Percentiles rank a stretch among this genome's conserved stretches.
Conservation (phyloP, 2,329 filamentous ascomycete species). For the Seiridium cupressi region DNA sequence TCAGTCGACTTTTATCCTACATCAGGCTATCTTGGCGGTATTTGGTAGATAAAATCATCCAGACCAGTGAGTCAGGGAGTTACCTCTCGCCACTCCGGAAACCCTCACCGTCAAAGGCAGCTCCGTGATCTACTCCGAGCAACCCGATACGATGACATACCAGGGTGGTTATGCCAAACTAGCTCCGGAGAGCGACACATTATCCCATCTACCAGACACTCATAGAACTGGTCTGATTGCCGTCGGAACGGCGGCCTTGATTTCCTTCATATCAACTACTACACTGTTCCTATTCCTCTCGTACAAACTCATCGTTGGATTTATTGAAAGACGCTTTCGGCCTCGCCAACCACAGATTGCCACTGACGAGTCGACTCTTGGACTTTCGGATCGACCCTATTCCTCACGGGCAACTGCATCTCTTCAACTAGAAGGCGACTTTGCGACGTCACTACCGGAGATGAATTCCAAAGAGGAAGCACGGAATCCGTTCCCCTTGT, state of each 20-base stretch:
- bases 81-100: too few species aligned
- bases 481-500: slow-evolving; percentile 13
- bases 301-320: slow-evolving; percentile 4
- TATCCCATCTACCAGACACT: not conserved
- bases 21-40: too few species aligned
- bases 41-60: too few species aligned
- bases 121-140: not conserved
- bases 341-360: too few species aligned
- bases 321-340: not conserved
- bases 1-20: too few species aligned
- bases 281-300: slow-evolving; percentile 10
- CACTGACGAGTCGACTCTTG: not conserved
- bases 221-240: slow-evolving; percentile 11
- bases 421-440: not conserved
- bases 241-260: slow-evolving; percentile 7
- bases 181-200: slow-evolving; percentile 2
- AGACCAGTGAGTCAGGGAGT: too few species aligned
- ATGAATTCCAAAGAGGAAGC: not conserved
- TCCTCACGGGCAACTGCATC: not conserved
- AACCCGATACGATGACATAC: not conserved
- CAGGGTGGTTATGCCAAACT: not conserved
- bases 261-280: slow-evolving; percentile 12
- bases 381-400: not conserved
- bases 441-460: not conserved
- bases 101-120: not conserved